Conservation (phyloP, 139 green algal species). For the Micromonas commoda region DNA sequence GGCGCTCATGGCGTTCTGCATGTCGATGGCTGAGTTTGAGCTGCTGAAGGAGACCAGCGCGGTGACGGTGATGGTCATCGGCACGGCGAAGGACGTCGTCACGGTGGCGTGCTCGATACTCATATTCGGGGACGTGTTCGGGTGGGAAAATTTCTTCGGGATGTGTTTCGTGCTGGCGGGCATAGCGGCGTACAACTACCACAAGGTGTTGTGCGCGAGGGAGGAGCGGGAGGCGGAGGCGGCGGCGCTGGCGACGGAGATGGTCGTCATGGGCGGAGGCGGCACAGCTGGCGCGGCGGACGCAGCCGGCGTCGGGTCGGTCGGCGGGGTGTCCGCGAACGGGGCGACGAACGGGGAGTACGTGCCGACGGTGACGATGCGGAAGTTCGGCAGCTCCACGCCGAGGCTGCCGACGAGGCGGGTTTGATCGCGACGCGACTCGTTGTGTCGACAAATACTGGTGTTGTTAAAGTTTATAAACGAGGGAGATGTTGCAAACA, state of each 20-base stretch:
- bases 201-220: neutral
- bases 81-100: constrained; percentile 22
- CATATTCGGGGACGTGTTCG: constrained; percentile 11
- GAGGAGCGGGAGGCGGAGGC: neutral
- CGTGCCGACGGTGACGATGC: too few relatives aligned
- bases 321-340: too few relatives aligned
- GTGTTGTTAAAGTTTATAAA: too few relatives aligned
- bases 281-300: too few relatives aligned
- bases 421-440: too few relatives aligned
- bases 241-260: neutral
- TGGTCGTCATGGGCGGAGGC: too few relatives aligned
- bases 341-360: too few relatives aligned
- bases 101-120: neutral
- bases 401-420: too few relatives aligned
- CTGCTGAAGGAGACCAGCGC: constrained; percentile 22
- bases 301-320: too few relatives aligned
- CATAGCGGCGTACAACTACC: constrained; percentile 4
- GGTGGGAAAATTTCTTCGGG: neutral
- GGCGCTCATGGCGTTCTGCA: constrained; percentile 1
- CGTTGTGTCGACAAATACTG: neutral
- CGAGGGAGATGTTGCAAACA: too few relatives aligned
- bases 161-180: neutral
- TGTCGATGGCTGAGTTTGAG: constrained; percentile 26
- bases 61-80: constrained; percentile 28
- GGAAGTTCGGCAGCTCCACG: too few relatives aligned